Evolutionary conservation across 2,329 filamentous ascomycete genomes (phyloP).

Genomic region (Bipolaris sorokiniana): DNA sequence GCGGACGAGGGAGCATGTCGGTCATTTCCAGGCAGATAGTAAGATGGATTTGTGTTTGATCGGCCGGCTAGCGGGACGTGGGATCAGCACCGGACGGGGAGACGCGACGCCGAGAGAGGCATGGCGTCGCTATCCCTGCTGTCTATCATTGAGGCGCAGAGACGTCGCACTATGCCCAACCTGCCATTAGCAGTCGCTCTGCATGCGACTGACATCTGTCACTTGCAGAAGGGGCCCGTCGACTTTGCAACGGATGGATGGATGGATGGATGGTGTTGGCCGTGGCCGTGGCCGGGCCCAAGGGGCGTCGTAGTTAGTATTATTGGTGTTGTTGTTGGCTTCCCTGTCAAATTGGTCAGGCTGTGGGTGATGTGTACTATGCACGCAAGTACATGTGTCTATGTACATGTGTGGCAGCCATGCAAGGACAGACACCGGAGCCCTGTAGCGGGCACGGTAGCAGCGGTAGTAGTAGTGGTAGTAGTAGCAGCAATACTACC

Average conservation of each 20-base stretch:
- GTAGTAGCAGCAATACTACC: not conserved
- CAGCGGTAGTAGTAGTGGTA: not conserved
- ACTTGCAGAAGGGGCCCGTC: constrained; percentile 18
- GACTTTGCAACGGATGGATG: no score
- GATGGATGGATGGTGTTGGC: no score
- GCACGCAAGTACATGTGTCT: no score
- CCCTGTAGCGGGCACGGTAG: not conserved
- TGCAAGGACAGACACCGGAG: no score
- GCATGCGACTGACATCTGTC: constrained; percentile 35
- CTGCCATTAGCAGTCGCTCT: constrained; percentile 27
- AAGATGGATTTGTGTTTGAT: constrained; percentile 31
- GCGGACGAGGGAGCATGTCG: constrained; percentile 19
- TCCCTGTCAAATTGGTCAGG: no score
- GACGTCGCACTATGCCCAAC: constrained; percentile 33
- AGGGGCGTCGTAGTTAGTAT: not conserved
- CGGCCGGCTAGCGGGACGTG: constrained; percentile 39
- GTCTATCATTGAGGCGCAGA: constrained; percentile 35
- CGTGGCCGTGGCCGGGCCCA: no score
- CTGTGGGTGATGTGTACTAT: no score
- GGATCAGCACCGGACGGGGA: constrained; percentile 25
- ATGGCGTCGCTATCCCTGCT: constrained; percentile 36
- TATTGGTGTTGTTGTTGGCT: not conserved
- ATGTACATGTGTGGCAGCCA: no score
- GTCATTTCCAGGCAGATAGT: constrained; percentile 21
- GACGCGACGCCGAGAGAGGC: constrained; percentile 27